Conservation (phyloP, 2,329 filamentous ascomycete genomes). For the Penicillium sp. region DNA sequence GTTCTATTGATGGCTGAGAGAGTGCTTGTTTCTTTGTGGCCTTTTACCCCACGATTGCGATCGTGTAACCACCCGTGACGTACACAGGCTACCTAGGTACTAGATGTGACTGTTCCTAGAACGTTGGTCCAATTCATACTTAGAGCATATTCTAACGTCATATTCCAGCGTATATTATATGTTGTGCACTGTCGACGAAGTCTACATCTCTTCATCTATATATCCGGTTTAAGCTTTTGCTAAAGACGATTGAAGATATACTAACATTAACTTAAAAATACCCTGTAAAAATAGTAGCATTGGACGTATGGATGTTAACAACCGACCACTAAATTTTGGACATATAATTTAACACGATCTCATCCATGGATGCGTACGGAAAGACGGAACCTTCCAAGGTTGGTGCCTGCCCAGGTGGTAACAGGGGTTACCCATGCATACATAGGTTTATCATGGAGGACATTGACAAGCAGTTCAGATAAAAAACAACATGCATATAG, state of each 20-base stretch:
- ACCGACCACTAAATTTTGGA: neutral
- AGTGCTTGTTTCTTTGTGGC: neutral
- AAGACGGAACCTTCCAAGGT: no score
- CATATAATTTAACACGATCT: slow-evolving; percentile 2
- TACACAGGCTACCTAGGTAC: neutral
- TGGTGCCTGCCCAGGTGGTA: neutral
- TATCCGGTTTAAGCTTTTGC: neutral
- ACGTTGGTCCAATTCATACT: neutral
- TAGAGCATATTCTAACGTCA: no score
- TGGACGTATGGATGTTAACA: neutral
- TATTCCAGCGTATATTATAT: neutral
- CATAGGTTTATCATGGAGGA: neutral
- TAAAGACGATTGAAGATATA: neutral
- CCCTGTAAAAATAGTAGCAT: no score
- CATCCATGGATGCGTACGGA: slow-evolving; percentile 7
- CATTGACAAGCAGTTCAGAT: neutral
- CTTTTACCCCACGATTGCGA: neutral
- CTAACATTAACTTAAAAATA: neutral
- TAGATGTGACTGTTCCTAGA: neutral
- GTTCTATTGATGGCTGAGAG: neutral
- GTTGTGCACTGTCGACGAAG: neutral
- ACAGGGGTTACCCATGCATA: neutral
- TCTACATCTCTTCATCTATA: neutral
- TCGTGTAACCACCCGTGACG: neutral
- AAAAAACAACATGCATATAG: neutral